Percentiles rank a stretch among this genome's conserved stretches.
phyloP scores from a whole-genome alignment of 352 stramenopile genomes.

The Phytophthora kernoviae region DNA sequence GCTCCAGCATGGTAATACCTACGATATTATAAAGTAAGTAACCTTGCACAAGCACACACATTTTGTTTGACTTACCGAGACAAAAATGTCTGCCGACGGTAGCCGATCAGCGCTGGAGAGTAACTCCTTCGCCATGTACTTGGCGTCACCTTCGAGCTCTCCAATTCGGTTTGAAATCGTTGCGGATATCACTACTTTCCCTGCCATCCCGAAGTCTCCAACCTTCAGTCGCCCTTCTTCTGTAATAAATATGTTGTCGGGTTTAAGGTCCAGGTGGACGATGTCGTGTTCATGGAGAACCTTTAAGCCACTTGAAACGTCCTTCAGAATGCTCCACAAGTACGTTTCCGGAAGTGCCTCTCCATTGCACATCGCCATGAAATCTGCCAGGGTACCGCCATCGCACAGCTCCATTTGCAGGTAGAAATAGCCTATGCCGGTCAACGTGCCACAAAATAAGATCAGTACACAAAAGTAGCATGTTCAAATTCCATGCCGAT shows the following conservation, averaged over 20 bases:
- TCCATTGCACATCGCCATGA: slow-evolving; percentile 43
- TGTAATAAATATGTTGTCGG: slow-evolving; percentile 95
- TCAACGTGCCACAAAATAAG: too few relatives aligned
- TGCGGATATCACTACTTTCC: slow-evolving; percentile 38
- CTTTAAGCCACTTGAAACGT: slow-evolving; percentile 78
- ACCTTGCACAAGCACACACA: neutral
- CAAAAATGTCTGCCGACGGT: slow-evolving; percentile 95
- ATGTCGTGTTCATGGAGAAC: slow-evolving; percentile 90
- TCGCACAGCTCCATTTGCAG: slow-evolving; percentile 95
- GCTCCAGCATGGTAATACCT: slow-evolving; percentile 77
- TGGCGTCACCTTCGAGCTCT: slow-evolving; percentile 93
- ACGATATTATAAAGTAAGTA: too few relatives aligned
- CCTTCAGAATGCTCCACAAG: slow-evolving; percentile 79
- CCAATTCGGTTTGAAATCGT: slow-evolving; percentile 28
- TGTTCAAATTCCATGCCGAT: neutral
- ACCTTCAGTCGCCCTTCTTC: slow-evolving; percentile 74
- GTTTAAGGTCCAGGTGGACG: slow-evolving; percentile 97
- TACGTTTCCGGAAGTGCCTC: slow-evolving; percentile 51
- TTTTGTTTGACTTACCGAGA: slow-evolving; percentile 59
- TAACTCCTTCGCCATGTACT: slow-evolving; percentile 93
- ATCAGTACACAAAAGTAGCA: neutral
- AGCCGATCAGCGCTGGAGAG: slow-evolving; percentile 65
- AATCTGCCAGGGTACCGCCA: slow-evolving; percentile 84
- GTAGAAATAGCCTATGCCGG: slow-evolving; percentile 78
- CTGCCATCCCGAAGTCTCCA: slow-evolving; percentile 94